phyloP scores from a whole-genome alignment of 345 rosid genomes.

The Brassica incana region DNA sequence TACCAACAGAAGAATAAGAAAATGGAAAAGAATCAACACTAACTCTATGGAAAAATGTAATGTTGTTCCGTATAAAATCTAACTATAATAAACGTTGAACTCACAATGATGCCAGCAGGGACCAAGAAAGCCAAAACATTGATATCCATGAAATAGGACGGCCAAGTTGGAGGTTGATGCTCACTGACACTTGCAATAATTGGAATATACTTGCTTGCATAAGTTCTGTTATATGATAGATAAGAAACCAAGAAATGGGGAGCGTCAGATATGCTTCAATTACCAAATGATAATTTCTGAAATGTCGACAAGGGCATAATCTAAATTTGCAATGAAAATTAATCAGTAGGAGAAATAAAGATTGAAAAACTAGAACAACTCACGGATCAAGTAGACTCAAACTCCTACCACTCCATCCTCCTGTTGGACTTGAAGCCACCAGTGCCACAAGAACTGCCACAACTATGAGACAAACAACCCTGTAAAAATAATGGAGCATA shows the following conservation, averaged over 20 bases:
- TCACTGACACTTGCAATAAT: constrained; percentile 99
- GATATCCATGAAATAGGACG: constrained; percentile 99
- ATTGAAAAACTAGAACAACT: constrained; percentile 38
- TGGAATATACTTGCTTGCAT: constrained; percentile 98
- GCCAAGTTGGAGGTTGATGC: constrained; percentile 99
- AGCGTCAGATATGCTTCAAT: constrained; percentile 23
- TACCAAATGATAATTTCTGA: neutral
- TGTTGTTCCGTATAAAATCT: constrained; percentile 8
- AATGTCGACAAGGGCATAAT: neutral
- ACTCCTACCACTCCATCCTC: constrained; percentile 99
- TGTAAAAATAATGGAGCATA: constrained; percentile 45
- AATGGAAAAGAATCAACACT: constrained; percentile 10
- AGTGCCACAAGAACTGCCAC: constrained; percentile 82
- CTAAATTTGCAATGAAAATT: neutral
- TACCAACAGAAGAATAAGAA: constrained; percentile 47
- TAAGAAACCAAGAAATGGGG: constrained; percentile 13
- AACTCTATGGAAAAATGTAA: neutral
- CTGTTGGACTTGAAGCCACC: constrained; percentile 99
- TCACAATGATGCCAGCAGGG: constrained; percentile 98
- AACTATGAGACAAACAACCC: constrained; percentile 73
- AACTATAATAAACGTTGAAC: constrained; percentile 31
- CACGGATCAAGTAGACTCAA: constrained; percentile 99
- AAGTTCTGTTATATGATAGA: constrained; percentile 57
- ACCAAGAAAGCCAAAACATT: constrained; percentile 99
- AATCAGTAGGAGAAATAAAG: neutral